A percentile compares a stretch with the other conserved stretches of the same genome.
phyloP scores from a whole-genome alignment of 495 filamentous ascomycete species.

The Hyaloscypha finlandica region DNA sequence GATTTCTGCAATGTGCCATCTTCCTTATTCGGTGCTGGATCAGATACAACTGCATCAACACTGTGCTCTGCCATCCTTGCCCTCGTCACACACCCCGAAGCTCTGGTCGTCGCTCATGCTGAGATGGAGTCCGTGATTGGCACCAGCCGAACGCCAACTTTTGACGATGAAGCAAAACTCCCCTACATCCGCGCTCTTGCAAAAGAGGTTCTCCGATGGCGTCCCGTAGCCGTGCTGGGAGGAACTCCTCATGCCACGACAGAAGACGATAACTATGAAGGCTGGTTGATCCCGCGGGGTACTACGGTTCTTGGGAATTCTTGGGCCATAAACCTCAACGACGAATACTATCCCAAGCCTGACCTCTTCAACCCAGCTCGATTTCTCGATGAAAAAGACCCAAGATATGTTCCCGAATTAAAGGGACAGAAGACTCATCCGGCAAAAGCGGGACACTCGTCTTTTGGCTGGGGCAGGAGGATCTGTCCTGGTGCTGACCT shows the following conservation, averaged over 20 bases:
- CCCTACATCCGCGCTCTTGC: slow-evolving; percentile 48
- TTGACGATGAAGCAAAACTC: slow-evolving; percentile 45
- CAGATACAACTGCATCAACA: slow-evolving; percentile 60
- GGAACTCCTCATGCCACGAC: slow-evolving; percentile 61
- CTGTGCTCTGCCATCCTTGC: slow-evolving; percentile 49
- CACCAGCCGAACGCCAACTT: slow-evolving; percentile 42
- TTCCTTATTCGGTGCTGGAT: slow-evolving; percentile 62
- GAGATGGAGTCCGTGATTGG: slow-evolving; percentile 52
- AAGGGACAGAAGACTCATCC: slow-evolving; percentile 39
- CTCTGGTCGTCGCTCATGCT: slow-evolving; percentile 45
- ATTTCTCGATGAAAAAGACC: slow-evolving; percentile 44
- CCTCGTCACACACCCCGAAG: slow-evolving; percentile 43
- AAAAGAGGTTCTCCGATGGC: slow-evolving; percentile 55
- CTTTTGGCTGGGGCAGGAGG: slow-evolving; percentile 53
- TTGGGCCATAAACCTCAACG: slow-evolving; percentile 66
- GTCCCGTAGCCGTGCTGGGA: slow-evolving; percentile 53
- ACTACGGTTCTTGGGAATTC: slow-evolving; percentile 49
- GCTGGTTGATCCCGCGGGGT: slow-evolving; percentile 52
- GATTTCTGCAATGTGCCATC: slow-evolving; percentile 59
- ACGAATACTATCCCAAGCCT: slow-evolving; percentile 57
- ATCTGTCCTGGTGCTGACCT: slow-evolving; percentile 50
- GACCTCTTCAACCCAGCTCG: slow-evolving; percentile 57
- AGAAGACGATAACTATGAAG: slow-evolving; percentile 55
- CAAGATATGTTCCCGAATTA: slow-evolving; percentile 12
- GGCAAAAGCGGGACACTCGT: slow-evolving; percentile 44